Percentiles rank a stretch among this genome's conserved stretches.
Conservation (phyloP, 495 filamentous ascomycete genomes). For the Aspergillus heteromorphus region DNA sequence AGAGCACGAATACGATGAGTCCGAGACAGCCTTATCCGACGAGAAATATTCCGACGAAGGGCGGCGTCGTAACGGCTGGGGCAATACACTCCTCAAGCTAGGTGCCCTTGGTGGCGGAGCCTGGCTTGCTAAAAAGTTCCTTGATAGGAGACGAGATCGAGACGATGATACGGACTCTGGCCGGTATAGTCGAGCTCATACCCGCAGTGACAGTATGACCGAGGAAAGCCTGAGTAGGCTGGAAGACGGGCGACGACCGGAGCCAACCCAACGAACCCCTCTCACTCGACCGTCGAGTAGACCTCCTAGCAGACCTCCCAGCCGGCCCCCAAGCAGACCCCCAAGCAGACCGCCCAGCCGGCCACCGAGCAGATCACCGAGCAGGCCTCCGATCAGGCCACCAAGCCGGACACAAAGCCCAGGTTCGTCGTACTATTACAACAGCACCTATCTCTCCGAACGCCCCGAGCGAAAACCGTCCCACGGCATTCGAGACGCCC, state of each 20-base stretch:
- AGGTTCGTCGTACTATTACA: constrained; percentile 41
- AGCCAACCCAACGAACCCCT: constrained; percentile 35
- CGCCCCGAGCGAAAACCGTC: constrained; percentile 32
- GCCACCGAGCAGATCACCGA: constrained; percentile 17
- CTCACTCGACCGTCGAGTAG: constrained; percentile 38
- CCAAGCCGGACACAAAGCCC: constrained; percentile 28
- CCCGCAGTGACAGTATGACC: constrained; percentile 37
- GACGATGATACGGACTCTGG: constrained; percentile 54
- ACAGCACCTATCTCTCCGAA: constrained; percentile 35
- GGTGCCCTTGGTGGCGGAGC: constrained; percentile 63
- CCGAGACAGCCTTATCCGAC: constrained; percentile 49
- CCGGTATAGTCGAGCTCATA: constrained; percentile 41
- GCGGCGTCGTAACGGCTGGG: constrained; percentile 49
- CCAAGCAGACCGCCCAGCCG: constrained; percentile 11
- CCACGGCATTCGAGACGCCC: constrained; percentile 53
- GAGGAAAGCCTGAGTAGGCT: constrained; percentile 39
- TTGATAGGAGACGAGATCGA: constrained; percentile 52
- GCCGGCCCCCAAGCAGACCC: constrained; percentile 15
- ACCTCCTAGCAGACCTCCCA: constrained; percentile 31
- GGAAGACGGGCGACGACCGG: constrained; percentile 38
- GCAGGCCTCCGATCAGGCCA: constrained; percentile 16
- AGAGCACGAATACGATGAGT: constrained; percentile 35
- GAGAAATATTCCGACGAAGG: constrained; percentile 56
- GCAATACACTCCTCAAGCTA: constrained; percentile 60
- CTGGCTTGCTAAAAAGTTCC: constrained; percentile 57